Base-by-base conservation (phyloP, 768 basidiomycete genomes). In the Pluteus cervinus region DNA sequence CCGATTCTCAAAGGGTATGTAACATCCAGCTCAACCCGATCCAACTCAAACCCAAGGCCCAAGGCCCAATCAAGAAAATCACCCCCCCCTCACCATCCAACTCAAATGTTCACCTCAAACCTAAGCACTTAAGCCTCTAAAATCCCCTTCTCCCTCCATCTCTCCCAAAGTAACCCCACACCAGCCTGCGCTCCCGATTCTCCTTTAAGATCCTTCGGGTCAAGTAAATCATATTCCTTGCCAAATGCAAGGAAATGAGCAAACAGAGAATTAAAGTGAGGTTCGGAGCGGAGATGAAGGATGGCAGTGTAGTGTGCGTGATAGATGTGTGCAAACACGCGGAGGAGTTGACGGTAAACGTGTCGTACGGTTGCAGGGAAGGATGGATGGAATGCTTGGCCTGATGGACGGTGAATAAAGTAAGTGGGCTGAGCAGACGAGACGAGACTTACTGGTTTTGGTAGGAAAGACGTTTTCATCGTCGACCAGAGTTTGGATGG, bases 211-310 rank as follows among this genome's bases (percentile, higher is more conserved):
- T 98, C 94, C 60, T 84, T 88, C 44, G 83, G 69, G 36, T 94
- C 90, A 46, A 97, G 57, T 42, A 98, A 57, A 51, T 97, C 88
- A 59, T 93, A 98, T 59, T 97, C 90, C 45, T 76, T 75, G 0
- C 94, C 94, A 51, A 98, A 98, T 1, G 93, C 91, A 35, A 98
- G 69, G 65, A 96, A 99, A 61, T 98, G 94, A 0, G 94, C 94
- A 59, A 98, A 98, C 24, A 98, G 79, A 3, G 91, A 94, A 59
- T 94, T 94, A 67, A 94, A 93, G 57, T 94, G 92, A 0, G 88
- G 88, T 54, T 98, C 94, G 7, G 86, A 81, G 26, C 89, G 87
- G 17, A 98, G 76, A 54, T 98, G 91, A 16, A 98, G 76, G 53
- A 97, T 85, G 48, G 87, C 81, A 2, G 73, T 69, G 55, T 92